Evolutionary conservation across 305 asterid species (phyloP), one percentile per base, ranked within the genome.

Genomic region (Fraxinus floribunda): DNA sequence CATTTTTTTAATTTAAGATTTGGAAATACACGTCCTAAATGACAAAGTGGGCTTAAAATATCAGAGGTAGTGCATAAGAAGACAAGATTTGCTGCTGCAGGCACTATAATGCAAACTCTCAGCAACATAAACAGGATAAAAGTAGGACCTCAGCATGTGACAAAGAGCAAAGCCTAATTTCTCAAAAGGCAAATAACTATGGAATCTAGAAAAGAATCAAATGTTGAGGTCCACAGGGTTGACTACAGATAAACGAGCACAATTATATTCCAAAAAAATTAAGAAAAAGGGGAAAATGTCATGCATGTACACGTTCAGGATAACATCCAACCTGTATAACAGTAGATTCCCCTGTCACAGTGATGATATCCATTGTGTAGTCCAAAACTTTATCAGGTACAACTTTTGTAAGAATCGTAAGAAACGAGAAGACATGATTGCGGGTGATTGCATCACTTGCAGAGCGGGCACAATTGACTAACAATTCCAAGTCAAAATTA

Each of bases 341-440:
- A 57, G 97, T 91, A 75, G 95, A 91, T 81, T 94, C 98, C 71
- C 95, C 98, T 76, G 90, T 84, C 72, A 90, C 88, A 34, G 87
- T 81, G 64, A 94, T 90, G 85, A 95, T 91, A 83, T 91, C 97
- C 6, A 91, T 78, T 84, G 91, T 88, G 80, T 91, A 94, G 85
- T 90, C 94, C 90, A 90, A 87, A 83, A 95, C 94, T 86, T 90
- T 83, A 29, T 90, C 94, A 36, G 99, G 99, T 77, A 90, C 77
- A 79, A 92, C 87, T 89, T 88, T 93, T 66, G 92, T 92, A 81
- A 94, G 87, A 78, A 93, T 82, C 29, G 98, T 89, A 85, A 95
- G 90, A 83, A 95, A 84, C 11, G 95, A 92, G 85, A 95, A 89
- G n/a, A 89, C 91, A 66, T 92, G 95, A 82, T 96, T 94, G 83